Base-by-base conservation (phyloP, 352 stramenopile genomes). In the Globisporangium heterothallicum region DNA sequence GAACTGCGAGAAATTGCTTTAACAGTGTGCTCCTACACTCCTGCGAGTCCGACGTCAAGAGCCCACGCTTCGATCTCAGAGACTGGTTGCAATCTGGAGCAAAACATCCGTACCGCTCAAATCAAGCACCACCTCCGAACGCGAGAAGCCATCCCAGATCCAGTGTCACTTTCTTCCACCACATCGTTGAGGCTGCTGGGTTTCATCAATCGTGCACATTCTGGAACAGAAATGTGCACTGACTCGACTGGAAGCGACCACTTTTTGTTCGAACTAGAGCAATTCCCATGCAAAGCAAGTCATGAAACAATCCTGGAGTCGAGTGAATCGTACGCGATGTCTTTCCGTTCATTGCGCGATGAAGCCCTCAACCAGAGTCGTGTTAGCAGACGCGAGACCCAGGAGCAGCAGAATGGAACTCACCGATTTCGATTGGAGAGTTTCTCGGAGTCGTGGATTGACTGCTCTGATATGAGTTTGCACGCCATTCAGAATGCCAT, bases 1-100 rank as follows among this genome's bases (percentile, higher is more conserved):
- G 56, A 62, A 25, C 30, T 62, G n/a, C 56, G 48, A 26, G 16
- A 38, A 21, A 19, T 63, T 6, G 50, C 56, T 27, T 24, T 59
- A 35, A 34, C 49, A 6, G 42, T 63, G 27, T 63, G 50, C 35
- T 49, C 41, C 27, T 59, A 49, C n/a, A 22, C 50, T 14, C 50
- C 50, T 12, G 21, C 21, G 2, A 45, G 49, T 40, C 56, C 56
- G 9, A 10, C 49, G 14, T 22, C 18, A 18, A 27, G 16, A 24
- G 26, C 34, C 13, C 5, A 42, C 26, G 22, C 44, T 6, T 10
- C 13, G 26, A 22, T 27, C 16, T 27, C 16, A 34, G 49, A 30
- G 22, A 32, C 29, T 4, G 22, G 35, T 19, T 30, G 19, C 12
- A 16, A 50, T 25, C 29, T 51, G 21, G 27, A 46, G 4, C 36